Evolutionary conservation across 1,284 basidiomycete genomes (phyloP), one percentile per base, ranked within the genome.

Genomic region (Rhizopogon hawkerae): DNA sequence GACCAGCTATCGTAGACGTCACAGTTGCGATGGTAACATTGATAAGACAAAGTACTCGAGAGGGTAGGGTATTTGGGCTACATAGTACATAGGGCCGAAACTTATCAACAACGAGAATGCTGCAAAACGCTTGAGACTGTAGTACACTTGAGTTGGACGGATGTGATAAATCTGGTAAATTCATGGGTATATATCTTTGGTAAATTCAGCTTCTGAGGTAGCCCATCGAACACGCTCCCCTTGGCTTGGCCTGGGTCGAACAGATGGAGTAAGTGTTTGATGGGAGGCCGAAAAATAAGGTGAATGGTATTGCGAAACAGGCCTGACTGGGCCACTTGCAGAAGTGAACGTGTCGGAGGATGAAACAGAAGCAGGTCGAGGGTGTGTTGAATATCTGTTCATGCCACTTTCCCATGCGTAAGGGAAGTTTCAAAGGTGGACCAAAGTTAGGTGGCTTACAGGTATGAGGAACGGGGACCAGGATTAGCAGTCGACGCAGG

Each of bases 141-240:
- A 43, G 29, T 43, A 43, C 41, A 43, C 11, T 42, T 33, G 16
- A 21, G 18, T 33, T 21, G 7, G 23, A 23, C 5, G 39, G 8
- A 29, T 21, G 9, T 18, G 10, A 37, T 31, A 8, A 31, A 49
- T 13, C 49, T 1, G 3, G 3, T 62, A 55, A 56, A 44, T 2
- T 14, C 39, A 33, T 3, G 54, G 46, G 8, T 63, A 62, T 23
- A 56, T 18, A n/a, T 63, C 51, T 9, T 14, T 53, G 3, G 41
- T 3, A 21, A 66, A 48, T 23, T 66, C 60, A 18, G 50, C 48
- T 41, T 65, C 60, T 13, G 65, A 65, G 1, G 38, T 31, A 3
- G 63, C 60, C 61, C 61, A 68, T 55, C 64, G 46, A 26, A 48
- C 13, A 31, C 26, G 46, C 10, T 54, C 54, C 24, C 36, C 54